These are phyloP conservation scores for Cercospora sp. DNA, from an alignment of 2,329 filamentous ascomycete species.

Conservation along the genomic window DNA sequence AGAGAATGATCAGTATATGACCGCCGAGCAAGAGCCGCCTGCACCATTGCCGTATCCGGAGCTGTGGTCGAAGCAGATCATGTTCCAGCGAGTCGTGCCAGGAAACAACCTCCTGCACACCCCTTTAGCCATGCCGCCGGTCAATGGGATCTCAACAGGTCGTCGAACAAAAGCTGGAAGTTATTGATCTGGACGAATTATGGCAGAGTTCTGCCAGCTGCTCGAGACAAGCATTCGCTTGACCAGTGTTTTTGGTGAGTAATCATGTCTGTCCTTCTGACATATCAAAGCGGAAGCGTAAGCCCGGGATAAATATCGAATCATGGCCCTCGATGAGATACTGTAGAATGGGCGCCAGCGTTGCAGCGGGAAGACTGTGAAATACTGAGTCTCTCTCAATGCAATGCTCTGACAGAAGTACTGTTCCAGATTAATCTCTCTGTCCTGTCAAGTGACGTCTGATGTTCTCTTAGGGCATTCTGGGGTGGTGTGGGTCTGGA, in stretches of 20 bases:
- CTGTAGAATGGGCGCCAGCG: too few relatives aligned
- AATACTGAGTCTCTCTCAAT: neutral
- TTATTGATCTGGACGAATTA: neutral
- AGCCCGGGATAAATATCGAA: too few relatives aligned
- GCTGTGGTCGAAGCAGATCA: too few relatives aligned
- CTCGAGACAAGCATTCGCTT: neutral
- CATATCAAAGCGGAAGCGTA: too few relatives aligned
- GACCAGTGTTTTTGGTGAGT: neutral
- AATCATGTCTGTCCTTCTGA: neutral
- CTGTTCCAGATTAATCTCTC: neutral
- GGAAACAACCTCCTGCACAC: too few relatives aligned
- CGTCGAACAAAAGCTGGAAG: neutral
- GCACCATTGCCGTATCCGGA: neutral
- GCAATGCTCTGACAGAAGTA: neutral
- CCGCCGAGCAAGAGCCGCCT: neutral
- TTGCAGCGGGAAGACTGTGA: neutral
- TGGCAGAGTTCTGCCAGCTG: neutral
- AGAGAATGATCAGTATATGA: neutral
- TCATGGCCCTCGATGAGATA: too few relatives aligned
- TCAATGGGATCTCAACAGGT: neutral
- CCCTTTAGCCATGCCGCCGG: neutral
- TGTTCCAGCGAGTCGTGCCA: too few relatives aligned
- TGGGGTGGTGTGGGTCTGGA: neutral
- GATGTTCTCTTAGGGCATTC: neutral
- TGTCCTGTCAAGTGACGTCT: neutral